Evolutionary conservation across 2,329 filamentous ascomycete genomes (phyloP), one percentile per base, ranked within the genome.

Genomic region (Cadophora sp.): DNA sequence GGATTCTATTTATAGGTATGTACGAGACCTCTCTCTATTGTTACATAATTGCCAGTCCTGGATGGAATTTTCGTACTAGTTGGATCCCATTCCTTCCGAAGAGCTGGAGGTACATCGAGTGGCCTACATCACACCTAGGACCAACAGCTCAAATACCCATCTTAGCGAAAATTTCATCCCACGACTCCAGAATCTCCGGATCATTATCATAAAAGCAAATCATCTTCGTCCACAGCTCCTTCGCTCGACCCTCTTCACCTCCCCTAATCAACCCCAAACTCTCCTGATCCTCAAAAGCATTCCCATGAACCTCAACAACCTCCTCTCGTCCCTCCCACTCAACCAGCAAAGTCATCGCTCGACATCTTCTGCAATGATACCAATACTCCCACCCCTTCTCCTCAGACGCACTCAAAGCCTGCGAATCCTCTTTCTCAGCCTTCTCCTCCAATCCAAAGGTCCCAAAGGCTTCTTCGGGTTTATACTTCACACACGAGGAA

Each of bases 131-230:
- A 30, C 27, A 39, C 36, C 36, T 39, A 2, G 11, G n/a, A 7
- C 50, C 50, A 53, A 18, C 24, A 1, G 18, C 27, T 53, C 27
- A 53, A 18, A 53, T 97, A 8, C 93, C 94, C 1, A 79, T 97
- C 51, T 94, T 90, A 79, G 89, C 91, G 27, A 92, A 94, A 70
- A 93, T 97, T 73, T 89, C 93, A 8, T 95, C 95, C 73, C 95
- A 97, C 80, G 90, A 97, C 73, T 86, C 98, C 78, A 98, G 95
- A n/a, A 53, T 53, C 8, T 53, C 50, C 24, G 18, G 24, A 53
- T 53, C 50, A 16, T 53, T 22, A 33, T 33, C 24, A 22, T n/a
- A 33, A n/a, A 30, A 7, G 50, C 50, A 53, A 6, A 33, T 53
- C 50, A 53, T 53, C 50, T 53, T 53, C 4, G 16, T 53, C 50